A percentile compares a stretch with the other conserved stretches of the same genome.
Evolutionary conservation across 768 basidiomycete species (phyloP).

Genomic region (Naganishia friedmannii): DNA sequence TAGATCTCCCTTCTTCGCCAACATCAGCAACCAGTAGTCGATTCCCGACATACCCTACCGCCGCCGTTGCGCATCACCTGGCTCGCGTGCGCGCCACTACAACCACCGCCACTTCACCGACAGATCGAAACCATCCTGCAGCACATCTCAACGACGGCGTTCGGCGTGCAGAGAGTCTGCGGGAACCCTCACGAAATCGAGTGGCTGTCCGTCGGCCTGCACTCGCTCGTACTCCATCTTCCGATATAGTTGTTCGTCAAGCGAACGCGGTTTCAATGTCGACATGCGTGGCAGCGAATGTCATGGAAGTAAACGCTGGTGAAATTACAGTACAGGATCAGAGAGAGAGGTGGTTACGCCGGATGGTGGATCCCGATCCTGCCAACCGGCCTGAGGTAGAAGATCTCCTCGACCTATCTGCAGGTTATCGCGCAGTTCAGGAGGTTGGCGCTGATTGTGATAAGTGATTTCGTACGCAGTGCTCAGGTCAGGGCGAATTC

Average conservation of each 20-base stretch:
- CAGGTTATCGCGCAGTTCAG: no score
- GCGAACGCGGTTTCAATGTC: neutral
- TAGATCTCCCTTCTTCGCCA: slow-evolving; percentile 24
- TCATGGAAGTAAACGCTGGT: neutral
- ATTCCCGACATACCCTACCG: neutral
- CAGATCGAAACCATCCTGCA: neutral
- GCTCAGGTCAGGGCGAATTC: no score
- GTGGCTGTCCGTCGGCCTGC: neutral
- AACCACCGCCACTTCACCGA: no score
- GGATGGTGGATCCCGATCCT: slow-evolving; percentile 15
- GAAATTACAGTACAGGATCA: neutral
- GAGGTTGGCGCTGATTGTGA: no score
- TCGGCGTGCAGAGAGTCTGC: slow-evolving; percentile 38
- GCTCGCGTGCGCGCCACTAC: no score
- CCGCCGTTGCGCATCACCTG: neutral
- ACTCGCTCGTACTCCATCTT: slow-evolving; percentile 10
- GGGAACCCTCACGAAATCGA: slow-evolving; percentile 5
- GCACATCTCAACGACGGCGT: slow-evolving; percentile 23
- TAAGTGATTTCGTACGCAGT: no score
- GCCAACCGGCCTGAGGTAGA: neutral
- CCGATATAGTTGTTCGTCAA: neutral
- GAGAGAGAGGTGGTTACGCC: neutral
- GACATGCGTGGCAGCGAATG: neutral
- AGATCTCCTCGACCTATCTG: neutral
- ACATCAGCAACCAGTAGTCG: neutral